Base-by-base conservation (phyloP, 805 yeast species). In the Kuraishia floccosa region DNA sequence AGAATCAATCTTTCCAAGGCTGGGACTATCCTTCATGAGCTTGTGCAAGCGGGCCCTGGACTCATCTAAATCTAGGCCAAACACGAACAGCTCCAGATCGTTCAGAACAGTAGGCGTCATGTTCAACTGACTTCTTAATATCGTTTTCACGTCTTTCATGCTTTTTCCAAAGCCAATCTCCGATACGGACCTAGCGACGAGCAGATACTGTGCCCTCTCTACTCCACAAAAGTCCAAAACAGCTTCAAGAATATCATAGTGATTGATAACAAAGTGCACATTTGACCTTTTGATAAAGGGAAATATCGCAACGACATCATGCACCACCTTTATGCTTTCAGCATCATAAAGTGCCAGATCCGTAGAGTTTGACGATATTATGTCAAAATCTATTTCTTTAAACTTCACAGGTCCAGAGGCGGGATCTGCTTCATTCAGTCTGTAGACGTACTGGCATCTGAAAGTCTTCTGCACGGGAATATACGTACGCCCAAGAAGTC, bases 361-460 rank as follows among this genome's bases (percentile, higher is more conserved):
- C 1, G 55, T 40, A 1, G 64, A 43, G 2, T 35, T 39, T 10
- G 28, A 58, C 0, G 80, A 62, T 2, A 81, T 60, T 16, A 86
- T 77, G 52, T 91, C 97, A 53, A 89, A 87, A 44, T 80, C 93
- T 24, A 85, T 73, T 36, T 93, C 94, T 19, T 79, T 72, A 49
- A 76, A 86, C 42, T 71, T 74, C 17, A 71, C 66, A 1, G 94
- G 94, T 15, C 79, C 85, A 2, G 83, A 72, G 13, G 83, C 78
- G 24, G 68, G 63, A 33, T 63, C 59, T 9, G 59, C 58, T 9
- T 59, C 67, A 28, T 68, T 64, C 0, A 86, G 77, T 30, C 97
- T 66, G 49, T 74, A 91, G 2, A 91, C 97, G 42, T 74, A 72
- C 30, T 83, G 94, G 38, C 80, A 72, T 18, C 93, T 63, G 49